Conservation (phyloP, 768 basidiomycete species). For the Lactifluus pinguis region DNA sequence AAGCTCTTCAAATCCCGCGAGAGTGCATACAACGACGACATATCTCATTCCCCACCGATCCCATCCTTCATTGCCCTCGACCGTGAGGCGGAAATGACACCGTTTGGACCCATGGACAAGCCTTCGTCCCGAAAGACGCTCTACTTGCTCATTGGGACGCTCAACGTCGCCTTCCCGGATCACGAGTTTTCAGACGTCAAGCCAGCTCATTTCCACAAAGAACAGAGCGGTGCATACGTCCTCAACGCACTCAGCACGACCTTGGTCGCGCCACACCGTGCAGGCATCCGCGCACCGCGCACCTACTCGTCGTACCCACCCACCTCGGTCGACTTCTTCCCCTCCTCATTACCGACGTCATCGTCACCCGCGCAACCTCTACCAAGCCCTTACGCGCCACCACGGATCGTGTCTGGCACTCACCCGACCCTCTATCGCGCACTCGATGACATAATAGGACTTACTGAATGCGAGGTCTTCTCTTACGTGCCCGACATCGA, state of each 20-base stretch:
- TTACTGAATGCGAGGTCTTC: slow-evolving; percentile 91
- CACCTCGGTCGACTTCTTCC: slow-evolving; percentile 62
- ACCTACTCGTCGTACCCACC: slow-evolving; percentile 85
- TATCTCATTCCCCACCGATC: slow-evolving; percentile 76
- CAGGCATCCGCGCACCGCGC: slow-evolving; percentile 59
- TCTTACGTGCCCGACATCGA: slow-evolving; percentile 90
- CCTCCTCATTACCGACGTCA: slow-evolving; percentile 62
- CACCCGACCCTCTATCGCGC: slow-evolving; percentile 84
- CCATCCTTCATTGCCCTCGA: slow-evolving; percentile 71
- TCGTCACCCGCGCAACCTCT: slow-evolving; percentile 56
- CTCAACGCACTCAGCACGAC: slow-evolving; percentile 82
- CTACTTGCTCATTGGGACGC: slow-evolving; percentile 90
- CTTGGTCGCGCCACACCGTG: slow-evolving; percentile 61
- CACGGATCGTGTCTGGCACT: slow-evolving; percentile 69
- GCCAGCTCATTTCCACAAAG: slow-evolving; percentile 82
- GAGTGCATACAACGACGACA: slow-evolving; percentile 70
- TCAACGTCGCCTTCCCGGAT: slow-evolving; percentile 97
- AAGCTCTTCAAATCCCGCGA: slow-evolving; percentile 91
- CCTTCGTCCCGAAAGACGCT: slow-evolving; percentile 82
- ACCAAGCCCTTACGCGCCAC: slow-evolving; percentile 60
- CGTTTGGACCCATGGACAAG: slow-evolving; percentile 87
- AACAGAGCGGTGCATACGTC: slow-evolving; percentile 63
- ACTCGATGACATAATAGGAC: slow-evolving; percentile 82
- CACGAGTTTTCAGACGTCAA: slow-evolving; percentile 92
- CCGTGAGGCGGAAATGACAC: slow-evolving; percentile 65